These are phyloP conservation scores for Rhododendron simsii DNA, from an alignment of 148 eudicot genomes.

Conservation along the genomic window DNA sequence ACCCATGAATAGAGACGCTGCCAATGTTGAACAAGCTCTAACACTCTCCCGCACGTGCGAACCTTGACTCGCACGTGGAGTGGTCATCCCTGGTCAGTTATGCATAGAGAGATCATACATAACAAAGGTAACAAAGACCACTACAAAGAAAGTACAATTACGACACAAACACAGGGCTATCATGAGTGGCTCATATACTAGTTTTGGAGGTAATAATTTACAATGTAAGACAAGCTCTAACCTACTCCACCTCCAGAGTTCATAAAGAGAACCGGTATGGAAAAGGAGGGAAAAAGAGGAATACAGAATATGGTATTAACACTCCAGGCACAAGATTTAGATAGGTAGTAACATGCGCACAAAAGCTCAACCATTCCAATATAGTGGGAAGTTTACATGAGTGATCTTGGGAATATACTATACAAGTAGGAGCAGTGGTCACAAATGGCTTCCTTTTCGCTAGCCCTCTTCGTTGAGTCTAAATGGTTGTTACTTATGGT, in stretches of 20 bases:
- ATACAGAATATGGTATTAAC: neutral
- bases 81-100: neutral
- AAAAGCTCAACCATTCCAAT: neutral
- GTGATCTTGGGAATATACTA: too few relatives aligned
- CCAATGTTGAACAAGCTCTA: neutral
- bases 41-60: neutral
- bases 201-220: too few relatives aligned
- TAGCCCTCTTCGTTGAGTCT: neutral
- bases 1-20: too few relatives aligned
- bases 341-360: neutral
- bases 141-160: neutral
- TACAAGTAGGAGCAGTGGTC: neutral
- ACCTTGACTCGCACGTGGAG: neutral
- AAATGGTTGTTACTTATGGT: neutral
- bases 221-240: too few relatives aligned
- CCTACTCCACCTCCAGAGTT: neutral
- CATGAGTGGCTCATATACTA: neutral
- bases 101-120: neutral
- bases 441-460: neutral
- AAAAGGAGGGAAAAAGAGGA: neutral
- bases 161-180: neutral
- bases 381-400: neutral
- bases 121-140: neutral
- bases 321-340: neutral
- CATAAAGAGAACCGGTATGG: neutral